Percentiles rank a stretch among this genome's conserved stretches.
These are phyloP conservation scores for Erythrophleum fordii DNA, from an alignment of 306 rosid genomes.

Conservation along the genomic window DNA sequence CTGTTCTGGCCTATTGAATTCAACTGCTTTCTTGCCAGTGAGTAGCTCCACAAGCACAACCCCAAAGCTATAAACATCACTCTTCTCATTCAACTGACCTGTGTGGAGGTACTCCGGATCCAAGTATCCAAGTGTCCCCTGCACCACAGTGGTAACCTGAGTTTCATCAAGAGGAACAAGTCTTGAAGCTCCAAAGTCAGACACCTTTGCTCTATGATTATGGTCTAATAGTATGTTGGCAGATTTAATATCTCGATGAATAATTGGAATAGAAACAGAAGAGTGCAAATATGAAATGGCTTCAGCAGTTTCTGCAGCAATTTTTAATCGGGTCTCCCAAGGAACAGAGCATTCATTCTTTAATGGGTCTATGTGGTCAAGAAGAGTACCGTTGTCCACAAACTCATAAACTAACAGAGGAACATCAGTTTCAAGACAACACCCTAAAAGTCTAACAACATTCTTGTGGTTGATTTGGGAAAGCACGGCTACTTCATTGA, in stretches of 20 bases:
- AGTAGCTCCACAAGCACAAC: not conserved
- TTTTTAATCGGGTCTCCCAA: slow-evolving; percentile 33
- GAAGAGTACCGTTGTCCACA: slow-evolving; percentile 18
- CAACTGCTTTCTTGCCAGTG: not conserved
- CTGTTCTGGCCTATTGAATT: not conserved
- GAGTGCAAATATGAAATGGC: slow-evolving; percentile 42
- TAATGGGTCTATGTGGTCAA: slow-evolving; percentile 14
- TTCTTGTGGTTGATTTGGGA: slow-evolving; percentile 32
- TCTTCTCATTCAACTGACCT: not conserved
- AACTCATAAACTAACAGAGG: slow-evolving; percentile 44
- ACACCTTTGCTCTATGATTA: not conserved
- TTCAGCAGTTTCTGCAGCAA: slow-evolving; percentile 30
- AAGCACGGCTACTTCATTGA: slow-evolving; percentile 16
- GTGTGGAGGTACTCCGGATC: not conserved
- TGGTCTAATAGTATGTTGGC: slow-evolving; percentile 24
- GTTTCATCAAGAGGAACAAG: not conserved
- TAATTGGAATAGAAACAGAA: slow-evolving; percentile 31
- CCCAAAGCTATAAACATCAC: slow-evolving; percentile 13
- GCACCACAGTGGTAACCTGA: not conserved
- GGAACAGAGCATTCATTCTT: not conserved
- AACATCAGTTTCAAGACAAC: slow-evolving; percentile 39
- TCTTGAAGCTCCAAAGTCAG: slow-evolving; percentile 28
- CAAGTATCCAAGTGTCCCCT: not conserved
- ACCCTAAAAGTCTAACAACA: slow-evolving; percentile 5
- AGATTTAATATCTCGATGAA: slow-evolving; percentile 48